Evolutionary conservation across 2,329 filamentous ascomycete species (phyloP), one percentile per base, ranked within the genome.

Genomic region (Zalaria sp.): DNA sequence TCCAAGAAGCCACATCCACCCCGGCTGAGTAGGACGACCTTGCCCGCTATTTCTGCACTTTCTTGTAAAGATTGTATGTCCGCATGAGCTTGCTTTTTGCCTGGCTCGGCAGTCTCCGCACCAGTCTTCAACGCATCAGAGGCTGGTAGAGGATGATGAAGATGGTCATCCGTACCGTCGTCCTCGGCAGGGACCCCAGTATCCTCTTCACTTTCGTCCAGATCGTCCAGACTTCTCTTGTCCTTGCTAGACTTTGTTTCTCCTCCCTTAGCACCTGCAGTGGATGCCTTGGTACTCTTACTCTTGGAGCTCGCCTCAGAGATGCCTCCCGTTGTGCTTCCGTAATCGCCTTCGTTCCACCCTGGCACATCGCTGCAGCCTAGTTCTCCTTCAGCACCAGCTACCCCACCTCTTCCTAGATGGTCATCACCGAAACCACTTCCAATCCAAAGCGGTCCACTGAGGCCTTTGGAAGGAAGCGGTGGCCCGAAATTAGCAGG

Each of bases 1-100:
- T 96, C 89, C 46, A 95, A 64, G 59, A 98, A 98, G 4, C 91
- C 91, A 60, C 91, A 98, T 5, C 89, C 91, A 44, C 91, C 91
- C 42, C 91, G 79, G 59, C 85, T 93, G 43, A 98, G 69, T 40
- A 98, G 68, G 2, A 93, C 91, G 38, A 98, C 77, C 63, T 94
- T 96, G 50, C 91, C 91, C 28, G 80, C 73, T 48, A 98, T 96
- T 58, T 96, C 89, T 25, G 89, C 87, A 41, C 79, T 79, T 63
- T 95, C 86, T 61, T 95, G 87, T 46, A 94, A 69, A 1, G 82
- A 89, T 58, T 93, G 85, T 47, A 94, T 94, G 60, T 95, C 86
- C 46, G 86, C 85, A 62, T 93, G 85, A 4, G 58, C 56, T 7
- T 55, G 50, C 45, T 59, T 59, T 42, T 56, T 57, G 5, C 34